Base-by-base conservation (phyloP, 805 yeast species). In the Candida loeiensis region DNA sequence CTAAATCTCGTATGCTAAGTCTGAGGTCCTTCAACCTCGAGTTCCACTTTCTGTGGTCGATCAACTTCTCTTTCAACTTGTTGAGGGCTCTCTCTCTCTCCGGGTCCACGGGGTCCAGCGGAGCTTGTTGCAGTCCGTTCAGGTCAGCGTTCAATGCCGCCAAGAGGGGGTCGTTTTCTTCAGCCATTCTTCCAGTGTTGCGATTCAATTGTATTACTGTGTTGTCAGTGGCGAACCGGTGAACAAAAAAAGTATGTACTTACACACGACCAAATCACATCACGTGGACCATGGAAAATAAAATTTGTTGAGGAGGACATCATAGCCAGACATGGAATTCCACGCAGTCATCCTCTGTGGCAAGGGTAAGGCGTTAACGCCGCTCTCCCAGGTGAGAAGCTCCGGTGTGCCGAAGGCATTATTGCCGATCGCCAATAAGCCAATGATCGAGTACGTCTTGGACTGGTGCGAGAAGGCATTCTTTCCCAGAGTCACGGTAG, bases 11-110 rank as follows among this genome's bases (percentile, higher is more conserved):
- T 69, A 93, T 85, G 48, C 82, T 78, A 55, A 85, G 66, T 50
- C 99, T 78, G 45, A 90, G 73, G 31, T 82, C 88, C 61, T 88
- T 91, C 54, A 93, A 73, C 55, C 88, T 80, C 32, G 95, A 86
- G 58, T 91, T 97, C 86, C 95, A 88, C 56, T 88, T 86, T 58
- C 95, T 79, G 64, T 93, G 99, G 55, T 93, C 97, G 53, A 85
- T 71, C 54, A 93, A 74, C 64, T 88, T 90, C 59, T 81, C 82
- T 61, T 88, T 89, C 63, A 87, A 85, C 46, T 80, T 84, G 27
- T 73, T 68, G 46, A 93, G 64, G 12, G 96, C 95, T 49, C 79
- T 76, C 45, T 81, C 82, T 51, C 95, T 80, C 50, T 83, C 95
- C 5, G 79, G 79, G 46, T 84, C 87, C 28, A 66, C 69, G 11